phyloP scores from a whole-genome alignment of 2,329 filamentous ascomycete genomes.

The Sporothrix variecibatus region DNA sequence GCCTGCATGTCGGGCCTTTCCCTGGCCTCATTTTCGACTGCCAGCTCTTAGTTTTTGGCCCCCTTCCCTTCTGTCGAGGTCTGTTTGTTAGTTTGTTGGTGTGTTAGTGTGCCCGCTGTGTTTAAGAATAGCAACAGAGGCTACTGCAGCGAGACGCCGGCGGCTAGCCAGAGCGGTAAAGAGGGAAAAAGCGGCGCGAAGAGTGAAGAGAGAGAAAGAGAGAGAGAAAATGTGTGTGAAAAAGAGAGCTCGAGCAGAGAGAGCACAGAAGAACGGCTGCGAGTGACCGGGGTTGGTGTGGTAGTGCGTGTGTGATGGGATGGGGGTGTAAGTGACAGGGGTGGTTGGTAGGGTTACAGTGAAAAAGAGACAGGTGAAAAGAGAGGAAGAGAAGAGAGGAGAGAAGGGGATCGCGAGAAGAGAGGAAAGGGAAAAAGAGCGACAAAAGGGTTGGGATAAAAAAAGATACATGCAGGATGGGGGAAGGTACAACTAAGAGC shows the following conservation, averaged over 20 bases:
- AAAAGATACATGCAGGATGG: constrained; percentile 7
- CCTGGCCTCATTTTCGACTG: neutral
- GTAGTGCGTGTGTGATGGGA: constrained; percentile 17
- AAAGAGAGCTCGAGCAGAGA: neutral
- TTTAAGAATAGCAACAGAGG: constrained; percentile 18
- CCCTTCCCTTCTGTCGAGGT: neutral
- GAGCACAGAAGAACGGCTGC: neutral
- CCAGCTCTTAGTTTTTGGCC: neutral
- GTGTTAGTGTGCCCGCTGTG: neutral
- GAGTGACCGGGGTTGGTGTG: constrained; percentile 20
- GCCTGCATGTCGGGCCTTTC: constrained; percentile 10
- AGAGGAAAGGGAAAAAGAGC: neutral
- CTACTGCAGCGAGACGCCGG: constrained; percentile 9
- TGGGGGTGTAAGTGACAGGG: constrained; percentile 10
- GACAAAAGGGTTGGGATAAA: constrained; percentile 9
- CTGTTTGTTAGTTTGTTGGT: neutral
- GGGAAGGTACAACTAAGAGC: constrained; percentile 4
- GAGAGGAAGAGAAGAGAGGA: neutral
- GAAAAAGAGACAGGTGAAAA: neutral
- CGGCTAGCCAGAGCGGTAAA: constrained; percentile 18
- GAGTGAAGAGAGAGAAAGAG: neutral
- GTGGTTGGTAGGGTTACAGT: constrained; percentile 6
- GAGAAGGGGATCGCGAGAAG: neutral
- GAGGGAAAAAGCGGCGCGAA: neutral
- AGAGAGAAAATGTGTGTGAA: neutral